These are phyloP conservation scores for Diospyros lotus DNA, from an alignment of 148 eudicot species.

Conservation along the genomic window DNA sequence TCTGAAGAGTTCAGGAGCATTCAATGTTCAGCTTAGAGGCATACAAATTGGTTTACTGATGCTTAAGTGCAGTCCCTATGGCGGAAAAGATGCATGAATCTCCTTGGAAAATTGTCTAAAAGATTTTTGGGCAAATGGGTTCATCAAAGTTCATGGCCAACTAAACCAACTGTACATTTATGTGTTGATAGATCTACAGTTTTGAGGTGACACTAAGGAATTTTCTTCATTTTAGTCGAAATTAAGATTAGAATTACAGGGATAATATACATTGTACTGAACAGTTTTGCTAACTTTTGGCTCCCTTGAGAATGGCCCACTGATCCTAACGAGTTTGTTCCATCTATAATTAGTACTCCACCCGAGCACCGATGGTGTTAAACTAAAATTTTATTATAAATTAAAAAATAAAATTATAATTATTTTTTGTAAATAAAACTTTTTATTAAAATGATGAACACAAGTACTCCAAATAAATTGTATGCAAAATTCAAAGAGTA, in stretches of 20 bases:
- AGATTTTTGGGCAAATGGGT: conserved; percentile 4
- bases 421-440: too few relatives aligned
- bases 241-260: neutral
- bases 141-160: neutral
- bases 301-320: neutral
- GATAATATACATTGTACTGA: neutral
- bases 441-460: too few relatives aligned
- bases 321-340: neutral
- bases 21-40: conserved; percentile 41
- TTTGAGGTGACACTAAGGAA: conserved; percentile 4
- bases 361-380: too few relatives aligned
- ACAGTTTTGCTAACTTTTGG: neutral
- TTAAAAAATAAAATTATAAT: too few relatives aligned
- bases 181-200: conserved; percentile 16
- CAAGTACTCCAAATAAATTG: too few relatives aligned
- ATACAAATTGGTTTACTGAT: neutral
- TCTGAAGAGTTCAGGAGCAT: conserved; percentile 60
- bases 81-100: neutral
- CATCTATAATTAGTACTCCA: too few relatives aligned
- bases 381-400: too few relatives aligned
- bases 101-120: conserved; percentile 9
- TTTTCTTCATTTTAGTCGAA: neutral
- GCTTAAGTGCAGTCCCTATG: neutral
- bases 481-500: too few relatives aligned
- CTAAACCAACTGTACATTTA: conserved; percentile 17